These are phyloP conservation scores for Endocalyx cinctus DNA, from an alignment of 2,329 filamentous ascomycete genomes.

Conservation along the genomic window DNA sequence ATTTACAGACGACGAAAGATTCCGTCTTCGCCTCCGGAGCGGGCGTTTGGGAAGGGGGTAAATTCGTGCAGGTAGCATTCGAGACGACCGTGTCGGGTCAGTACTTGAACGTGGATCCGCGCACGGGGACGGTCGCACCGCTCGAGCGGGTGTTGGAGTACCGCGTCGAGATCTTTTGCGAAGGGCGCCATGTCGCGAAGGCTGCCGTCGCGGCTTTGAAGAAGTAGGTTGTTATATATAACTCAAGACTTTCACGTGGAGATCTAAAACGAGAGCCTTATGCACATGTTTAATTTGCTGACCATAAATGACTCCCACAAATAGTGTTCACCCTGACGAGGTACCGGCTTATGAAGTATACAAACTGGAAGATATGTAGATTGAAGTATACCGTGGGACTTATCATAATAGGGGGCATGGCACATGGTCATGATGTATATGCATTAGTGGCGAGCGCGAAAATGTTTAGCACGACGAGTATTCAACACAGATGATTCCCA, in stretches of 20 bases:
- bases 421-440: no score
- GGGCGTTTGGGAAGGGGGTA: neutral
- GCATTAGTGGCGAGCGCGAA: no score
- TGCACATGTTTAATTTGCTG: no score
- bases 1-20: neutral
- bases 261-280: no score
- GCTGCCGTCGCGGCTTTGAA: neutral
- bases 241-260: no score
- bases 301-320: no score
- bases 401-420: no score
- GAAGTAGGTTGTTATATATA: neutral
- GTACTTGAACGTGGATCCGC: neutral
- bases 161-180: constrained; percentile 1
- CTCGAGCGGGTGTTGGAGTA: neutral
- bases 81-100: neutral
- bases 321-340: neutral
- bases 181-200: neutral
- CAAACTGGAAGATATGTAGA: constrained; percentile 1
- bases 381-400: no score
- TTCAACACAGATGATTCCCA: no score
- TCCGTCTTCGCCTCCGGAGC: neutral
- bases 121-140: neutral
- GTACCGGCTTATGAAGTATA: neutral
- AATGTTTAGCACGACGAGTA: no score
- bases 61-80: constrained; percentile 1